phyloP scores from a whole-genome alignment of 2,329 filamentous ascomycete species.

The Teratosphaeria gauchensis region DNA sequence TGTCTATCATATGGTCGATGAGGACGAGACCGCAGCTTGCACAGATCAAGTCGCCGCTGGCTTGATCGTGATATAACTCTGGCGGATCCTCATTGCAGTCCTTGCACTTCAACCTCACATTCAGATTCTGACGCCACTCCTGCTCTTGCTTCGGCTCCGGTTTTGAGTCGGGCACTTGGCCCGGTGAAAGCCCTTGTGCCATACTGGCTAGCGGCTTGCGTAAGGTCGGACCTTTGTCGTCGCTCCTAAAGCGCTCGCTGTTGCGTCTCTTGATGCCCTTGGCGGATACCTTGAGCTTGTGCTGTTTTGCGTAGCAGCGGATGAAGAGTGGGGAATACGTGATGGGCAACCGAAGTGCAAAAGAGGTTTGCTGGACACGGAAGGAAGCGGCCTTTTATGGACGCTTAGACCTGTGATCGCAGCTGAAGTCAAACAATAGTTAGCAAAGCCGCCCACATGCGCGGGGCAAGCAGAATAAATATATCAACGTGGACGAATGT shows the following conservation, averaged over 20 bases:
- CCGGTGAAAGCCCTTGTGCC: conserved; percentile 34
- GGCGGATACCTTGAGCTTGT: conserved; percentile 35
- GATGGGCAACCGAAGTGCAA: conserved; percentile 10
- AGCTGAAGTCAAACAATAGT: conserved; percentile 1
- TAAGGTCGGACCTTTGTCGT: conserved; percentile 12
- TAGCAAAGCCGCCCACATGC: conserved; percentile 6
- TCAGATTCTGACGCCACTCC: conserved; percentile 73
- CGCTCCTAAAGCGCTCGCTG: conserved; percentile 26
- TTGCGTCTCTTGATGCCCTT: conserved; percentile 37
- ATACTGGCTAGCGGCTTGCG: conserved; percentile 22
- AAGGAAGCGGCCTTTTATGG: background rate
- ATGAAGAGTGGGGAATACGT: conserved; percentile 62
- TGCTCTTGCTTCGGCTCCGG: conserved; percentile 26
- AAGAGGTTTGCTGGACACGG: background rate
- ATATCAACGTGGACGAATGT: background rate
- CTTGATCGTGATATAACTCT: conserved; percentile 86
- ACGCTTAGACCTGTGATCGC: background rate
- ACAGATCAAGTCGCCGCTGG: conserved; percentile 86
- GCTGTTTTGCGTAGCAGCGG: conserved; percentile 39
- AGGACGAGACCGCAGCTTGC: conserved; percentile 85
- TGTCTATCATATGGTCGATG: conserved; percentile 85
- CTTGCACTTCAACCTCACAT: conserved; percentile 72
- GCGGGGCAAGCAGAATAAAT: background rate
- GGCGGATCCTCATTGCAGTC: conserved; percentile 91
- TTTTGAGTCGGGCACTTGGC: conserved; percentile 33